A percentile compares a stretch with the other conserved stretches of the same genome.
Conservation (phyloP, 768 basidiomycete species). For the Suillus weaverae region DNA sequence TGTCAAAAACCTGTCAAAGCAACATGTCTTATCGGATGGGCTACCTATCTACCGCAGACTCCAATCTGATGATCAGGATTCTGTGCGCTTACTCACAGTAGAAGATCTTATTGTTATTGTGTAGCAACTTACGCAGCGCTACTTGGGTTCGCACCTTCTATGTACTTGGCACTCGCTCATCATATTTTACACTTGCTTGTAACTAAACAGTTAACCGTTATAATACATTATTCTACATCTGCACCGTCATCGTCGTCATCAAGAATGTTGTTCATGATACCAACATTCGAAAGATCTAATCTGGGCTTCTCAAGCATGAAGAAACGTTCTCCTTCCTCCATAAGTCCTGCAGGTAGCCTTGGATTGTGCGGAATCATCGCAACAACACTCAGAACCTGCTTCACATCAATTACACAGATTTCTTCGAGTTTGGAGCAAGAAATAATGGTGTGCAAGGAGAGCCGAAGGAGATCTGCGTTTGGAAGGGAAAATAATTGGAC, state of each 20-base stretch:
- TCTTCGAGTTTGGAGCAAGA: constrained; percentile 19
- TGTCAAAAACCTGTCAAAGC: constrained; percentile 74
- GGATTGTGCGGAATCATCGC: constrained; percentile 24
- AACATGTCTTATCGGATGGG: constrained; percentile 81
- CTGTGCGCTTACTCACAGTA: constrained; percentile 92
- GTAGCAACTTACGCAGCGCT: constrained; percentile 73
- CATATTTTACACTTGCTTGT: too few species aligned
- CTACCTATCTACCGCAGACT: constrained; percentile 92
- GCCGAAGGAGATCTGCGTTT: constrained; percentile 13
- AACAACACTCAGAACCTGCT: constrained; percentile 19
- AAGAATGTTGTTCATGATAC: not conserved
- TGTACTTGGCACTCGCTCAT: too few species aligned
- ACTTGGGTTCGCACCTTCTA: too few species aligned
- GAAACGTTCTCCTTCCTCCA: constrained; percentile 11
- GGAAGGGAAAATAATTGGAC: constrained; percentile 23
- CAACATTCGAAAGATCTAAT: constrained; percentile 15
- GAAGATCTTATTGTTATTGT: constrained; percentile 95
- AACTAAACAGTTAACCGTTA: too few species aligned
- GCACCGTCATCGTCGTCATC: not conserved
- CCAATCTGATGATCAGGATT: constrained; percentile 96
- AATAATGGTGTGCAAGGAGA: constrained; percentile 20
- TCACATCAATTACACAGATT: constrained; percentile 15
- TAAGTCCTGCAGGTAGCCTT: constrained; percentile 5
- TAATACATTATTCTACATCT: too few species aligned
- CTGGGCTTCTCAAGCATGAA: constrained; percentile 29